Evolutionary conservation across 768 basidiomycete genomes (phyloP), one percentile per base, ranked within the genome.

Genomic region (Agrocybe chaxingu): DNA sequence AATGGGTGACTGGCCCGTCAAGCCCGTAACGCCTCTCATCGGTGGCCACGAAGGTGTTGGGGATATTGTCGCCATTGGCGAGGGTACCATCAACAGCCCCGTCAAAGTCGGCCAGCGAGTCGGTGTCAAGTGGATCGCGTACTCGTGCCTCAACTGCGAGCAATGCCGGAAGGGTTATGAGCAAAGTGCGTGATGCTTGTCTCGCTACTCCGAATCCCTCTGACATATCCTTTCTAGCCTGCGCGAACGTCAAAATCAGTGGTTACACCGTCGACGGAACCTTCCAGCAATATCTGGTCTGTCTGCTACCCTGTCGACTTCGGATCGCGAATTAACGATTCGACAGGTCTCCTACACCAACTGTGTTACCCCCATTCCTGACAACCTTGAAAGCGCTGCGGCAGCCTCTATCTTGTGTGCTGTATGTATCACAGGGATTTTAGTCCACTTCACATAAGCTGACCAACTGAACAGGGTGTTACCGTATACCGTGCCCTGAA

Each of bases 21-120:
- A 75, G n/a, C 73, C 81, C 32, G 79, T 73, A 46, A 73, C 73
- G 1, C 87, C 86, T 0, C 79, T 91, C 42, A 79, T 92, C 50
- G 89, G 89, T 11, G 89, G 92, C 0, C 92, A 93, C 62, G 87
- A 92, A 68, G 92, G 91, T 55, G 89, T 90, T 9, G 91, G 92
- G 12, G 70, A 75, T 38, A 69, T 96, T 48, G 85, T 93, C 37
- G 92, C 91, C 19, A 89, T 94, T 58, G 91, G 82, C 18, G 72
- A 76, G 7, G 69, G 85, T 62, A 86, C 88, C 0, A 55, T 66
- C 16, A 48, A 72, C 42, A 81, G 79, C 8, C 79, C 81, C 0
- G 79, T 92, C 55, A 82, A 87, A 61, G 52, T 91, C 34, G 91
- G 91, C 13, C 83, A 91, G 47, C 78, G 87, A 9, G 89, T 92